Evolutionary conservation across 306 rosid genomes (phyloP), one percentile per base, ranked within the genome.

Genomic region (Casuarina glauca): DNA sequence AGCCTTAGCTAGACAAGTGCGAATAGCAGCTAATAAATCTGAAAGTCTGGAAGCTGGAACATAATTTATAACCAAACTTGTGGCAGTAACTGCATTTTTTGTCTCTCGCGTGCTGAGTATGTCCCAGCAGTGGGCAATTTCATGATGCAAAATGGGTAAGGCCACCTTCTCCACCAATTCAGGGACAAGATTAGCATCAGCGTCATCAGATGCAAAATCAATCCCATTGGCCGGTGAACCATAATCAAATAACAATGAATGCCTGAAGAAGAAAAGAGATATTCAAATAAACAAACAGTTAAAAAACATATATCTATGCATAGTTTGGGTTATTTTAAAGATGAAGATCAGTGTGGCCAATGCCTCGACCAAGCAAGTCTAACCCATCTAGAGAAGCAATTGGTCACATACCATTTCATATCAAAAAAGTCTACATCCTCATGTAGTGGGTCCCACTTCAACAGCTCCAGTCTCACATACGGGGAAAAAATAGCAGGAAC

Each of bases 381-480:
- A 2, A 45, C 20, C 42, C 72, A 80, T n/a, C 39, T 44, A 78
- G 63, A 41, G 52, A 62, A 74, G 41, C 52, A 75, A 46, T 82
- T 72, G 77, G 50, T 35, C 84, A 76, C 64, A 50, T 91, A 95
- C 98, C 98, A 95, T 79, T 85, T 88, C 97, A 95, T 95, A 69
- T 89, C 89, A 62, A 87, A 83, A 86, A 95, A 89, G 79, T 89
- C 97, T 81, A 88, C 76, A 80, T 86, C 93, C 86, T 87, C 92
- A 74, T 39, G 93, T 12, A 95, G 98, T 61, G 98, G 97, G 72
- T 95, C 97, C 97, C 98, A 95, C 83, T 91, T 91, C 89, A 95
- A 80, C 32, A 95, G 98, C 83, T 95, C 98, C 85, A 95, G 85
- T 79, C 97, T 91, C 68, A 92, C 96, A 77, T 90, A 95, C 10